Percentiles rank a stretch among this genome's conserved stretches.
These are phyloP conservation scores for Ramularia endophylla DNA, from an alignment of 2,329 filamentous ascomycete genomes.

Conservation along the genomic window DNA sequence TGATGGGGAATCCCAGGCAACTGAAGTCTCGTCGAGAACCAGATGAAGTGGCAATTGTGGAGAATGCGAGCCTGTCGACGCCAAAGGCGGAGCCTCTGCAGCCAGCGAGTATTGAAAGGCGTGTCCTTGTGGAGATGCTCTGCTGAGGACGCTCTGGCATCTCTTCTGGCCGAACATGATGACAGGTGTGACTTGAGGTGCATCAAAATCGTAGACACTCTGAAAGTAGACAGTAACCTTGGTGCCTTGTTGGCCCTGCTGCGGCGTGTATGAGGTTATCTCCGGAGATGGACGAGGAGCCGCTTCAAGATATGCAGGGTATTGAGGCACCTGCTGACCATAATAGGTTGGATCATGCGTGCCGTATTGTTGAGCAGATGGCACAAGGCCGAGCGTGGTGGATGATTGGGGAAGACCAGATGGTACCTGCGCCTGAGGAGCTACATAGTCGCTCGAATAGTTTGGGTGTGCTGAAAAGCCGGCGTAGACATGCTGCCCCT, in stretches of 20 bases:
- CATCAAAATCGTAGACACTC: constrained; percentile 66
- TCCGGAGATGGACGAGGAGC: constrained; percentile 55
- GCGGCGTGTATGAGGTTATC: constrained; percentile 65
- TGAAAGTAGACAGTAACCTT: constrained; percentile 69
- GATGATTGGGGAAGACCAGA: constrained; percentile 42
- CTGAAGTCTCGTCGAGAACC: constrained; percentile 48
- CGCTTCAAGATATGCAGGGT: constrained; percentile 61
- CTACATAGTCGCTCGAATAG: constrained; percentile 45
- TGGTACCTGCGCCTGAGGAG: constrained; percentile 44
- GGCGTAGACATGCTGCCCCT: constrained; percentile 44
- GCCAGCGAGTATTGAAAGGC: constrained; percentile 65
- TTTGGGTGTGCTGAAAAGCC: constrained; percentile 43
- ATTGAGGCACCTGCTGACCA: constrained; percentile 48
- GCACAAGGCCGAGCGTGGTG: constrained; percentile 40
- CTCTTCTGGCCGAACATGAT: constrained; percentile 75
- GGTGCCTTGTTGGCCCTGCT: constrained; percentile 61
- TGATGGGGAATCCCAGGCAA: constrained; percentile 35
- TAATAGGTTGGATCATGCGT: constrained; percentile 45
- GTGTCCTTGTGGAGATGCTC: constrained; percentile 49
- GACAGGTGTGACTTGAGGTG: constrained; percentile 47
- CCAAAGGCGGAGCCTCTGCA: constrained; percentile 63
- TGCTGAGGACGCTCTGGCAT: constrained; percentile 61
- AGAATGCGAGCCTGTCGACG: constrained; percentile 50
- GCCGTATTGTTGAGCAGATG: constrained; percentile 37
- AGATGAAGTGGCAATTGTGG: constrained; percentile 55